phyloP scores from a whole-genome alignment of 2,329 filamentous ascomycete genomes.

The Botrytis byssoidea region DNA sequence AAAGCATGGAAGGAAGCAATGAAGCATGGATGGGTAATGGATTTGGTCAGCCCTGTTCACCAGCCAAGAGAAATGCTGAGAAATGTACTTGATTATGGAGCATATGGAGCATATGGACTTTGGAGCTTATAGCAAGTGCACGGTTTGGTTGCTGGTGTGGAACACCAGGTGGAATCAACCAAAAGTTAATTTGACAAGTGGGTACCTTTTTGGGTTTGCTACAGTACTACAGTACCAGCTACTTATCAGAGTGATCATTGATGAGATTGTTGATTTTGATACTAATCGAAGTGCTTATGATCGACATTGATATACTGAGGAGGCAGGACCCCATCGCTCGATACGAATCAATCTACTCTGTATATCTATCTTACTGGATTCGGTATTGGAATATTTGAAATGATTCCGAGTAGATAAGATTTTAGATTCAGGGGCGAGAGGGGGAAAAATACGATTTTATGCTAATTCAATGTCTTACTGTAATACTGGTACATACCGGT shows the following conservation, averaged over 20 bases:
- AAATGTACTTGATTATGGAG: background rate
- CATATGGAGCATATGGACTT: background rate
- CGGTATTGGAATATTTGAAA: background rate
- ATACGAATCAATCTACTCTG: background rate
- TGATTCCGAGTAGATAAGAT: background rate
- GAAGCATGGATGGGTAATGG: background rate
- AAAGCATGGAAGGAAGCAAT: background rate
- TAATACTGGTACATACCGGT: background rate
- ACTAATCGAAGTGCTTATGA: background rate
- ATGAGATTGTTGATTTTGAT: background rate
- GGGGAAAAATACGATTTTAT: background rate
- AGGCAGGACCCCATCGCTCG: background rate
- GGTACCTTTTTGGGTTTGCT: background rate
- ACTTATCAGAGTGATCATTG: background rate
- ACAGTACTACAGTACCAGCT: background rate
- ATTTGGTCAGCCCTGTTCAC: conserved; percentile 14
- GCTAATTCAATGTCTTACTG: background rate
- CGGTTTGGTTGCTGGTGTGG: background rate
- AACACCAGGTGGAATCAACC: background rate
- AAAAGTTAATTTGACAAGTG: background rate
- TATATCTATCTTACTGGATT: background rate
- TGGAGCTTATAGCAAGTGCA: background rate
- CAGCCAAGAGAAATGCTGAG: background rate
- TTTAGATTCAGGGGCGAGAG: conserved; percentile 2
- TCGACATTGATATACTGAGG: background rate